Conservation (phyloP, 169 alveolate species). For the Cryptosporidium sp. region DNA sequence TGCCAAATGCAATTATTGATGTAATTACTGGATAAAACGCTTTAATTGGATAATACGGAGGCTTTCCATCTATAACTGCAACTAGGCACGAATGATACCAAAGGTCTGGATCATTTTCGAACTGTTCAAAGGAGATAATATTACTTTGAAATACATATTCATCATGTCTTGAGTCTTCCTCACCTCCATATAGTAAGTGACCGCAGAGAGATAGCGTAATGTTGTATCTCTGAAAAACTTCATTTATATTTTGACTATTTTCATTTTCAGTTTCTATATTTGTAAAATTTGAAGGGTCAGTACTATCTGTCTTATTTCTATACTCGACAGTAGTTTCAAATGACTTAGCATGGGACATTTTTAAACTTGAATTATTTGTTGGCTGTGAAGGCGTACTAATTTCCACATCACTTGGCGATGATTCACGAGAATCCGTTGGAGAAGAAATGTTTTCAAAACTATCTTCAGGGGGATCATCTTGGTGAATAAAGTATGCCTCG, state of each 20-base stretch:
- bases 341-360: constrained; percentile 2
- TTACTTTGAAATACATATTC: constrained; percentile 60
- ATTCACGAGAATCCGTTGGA: constrained; percentile 27
- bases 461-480: constrained; percentile 79
- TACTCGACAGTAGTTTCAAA: constrained; percentile 33
- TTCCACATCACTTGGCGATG: constrained; percentile 44
- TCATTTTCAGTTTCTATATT: background rate
- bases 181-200: constrained; percentile 54
- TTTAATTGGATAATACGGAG: constrained; percentile 91
- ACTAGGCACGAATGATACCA: constrained; percentile 92
- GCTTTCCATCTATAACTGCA: constrained; percentile 87
- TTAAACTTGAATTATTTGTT: background rate
- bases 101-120: constrained; percentile 87
- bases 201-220: constrained; percentile 68
- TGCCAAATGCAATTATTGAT: constrained; percentile 89
- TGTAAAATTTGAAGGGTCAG: background rate
- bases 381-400: constrained; percentile 1
- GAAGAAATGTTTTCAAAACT: constrained; percentile 15
- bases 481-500: constrained; percentile 94
- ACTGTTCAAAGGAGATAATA: constrained; percentile 84
- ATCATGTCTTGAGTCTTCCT: constrained; percentile 54
- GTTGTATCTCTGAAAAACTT: constrained; percentile 10
- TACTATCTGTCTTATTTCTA: constrained; percentile 21
- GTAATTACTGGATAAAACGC: constrained; percentile 90
- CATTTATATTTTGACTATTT: background rate